A percentile compares a stretch with the other conserved stretches of the same genome.
Evolutionary conservation across 805 yeast species (phyloP).

Genomic region (Monosporozyma yasuniensis): DNA sequence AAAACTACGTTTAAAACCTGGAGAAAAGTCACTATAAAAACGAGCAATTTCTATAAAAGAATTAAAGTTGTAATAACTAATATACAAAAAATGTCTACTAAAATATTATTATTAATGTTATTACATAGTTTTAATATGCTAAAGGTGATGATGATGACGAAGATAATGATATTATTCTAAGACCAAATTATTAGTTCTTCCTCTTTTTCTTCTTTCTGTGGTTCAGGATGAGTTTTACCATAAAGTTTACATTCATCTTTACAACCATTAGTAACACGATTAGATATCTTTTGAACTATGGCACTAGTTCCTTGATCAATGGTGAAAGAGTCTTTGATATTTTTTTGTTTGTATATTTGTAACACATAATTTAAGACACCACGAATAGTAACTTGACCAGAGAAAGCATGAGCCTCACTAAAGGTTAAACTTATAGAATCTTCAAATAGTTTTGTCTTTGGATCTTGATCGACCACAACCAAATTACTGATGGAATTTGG

Average conservation of each 20-base stretch:
- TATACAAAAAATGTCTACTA: no score
- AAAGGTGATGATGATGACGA: no score
- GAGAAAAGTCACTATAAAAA: no score
- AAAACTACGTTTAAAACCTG: no score
- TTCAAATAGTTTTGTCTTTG: constrained; percentile 14
- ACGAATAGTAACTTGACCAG: constrained; percentile 29
- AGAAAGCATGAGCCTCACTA: constrained; percentile 34
- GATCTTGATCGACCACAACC: constrained; percentile 14
- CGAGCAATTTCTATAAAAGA: no score
- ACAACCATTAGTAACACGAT: neutral
- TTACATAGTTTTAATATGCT: no score
- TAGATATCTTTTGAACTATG: neutral
- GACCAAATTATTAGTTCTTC: neutral
- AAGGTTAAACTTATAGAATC: constrained; percentile 35
- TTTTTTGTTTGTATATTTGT: constrained; percentile 20
- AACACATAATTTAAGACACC: constrained; percentile 33
- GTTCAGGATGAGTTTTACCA: constrained; percentile 8
- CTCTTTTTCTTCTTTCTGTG: neutral
- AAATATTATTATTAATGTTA: no score
- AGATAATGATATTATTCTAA: no score
- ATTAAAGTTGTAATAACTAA: no score
- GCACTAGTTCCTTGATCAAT: neutral
- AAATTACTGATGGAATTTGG: constrained; percentile 15
- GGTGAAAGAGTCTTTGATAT: neutral
- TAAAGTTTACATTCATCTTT: constrained; percentile 8